Conservation (phyloP, 495 filamentous ascomycete species). For the Tuber indicum region DNA sequence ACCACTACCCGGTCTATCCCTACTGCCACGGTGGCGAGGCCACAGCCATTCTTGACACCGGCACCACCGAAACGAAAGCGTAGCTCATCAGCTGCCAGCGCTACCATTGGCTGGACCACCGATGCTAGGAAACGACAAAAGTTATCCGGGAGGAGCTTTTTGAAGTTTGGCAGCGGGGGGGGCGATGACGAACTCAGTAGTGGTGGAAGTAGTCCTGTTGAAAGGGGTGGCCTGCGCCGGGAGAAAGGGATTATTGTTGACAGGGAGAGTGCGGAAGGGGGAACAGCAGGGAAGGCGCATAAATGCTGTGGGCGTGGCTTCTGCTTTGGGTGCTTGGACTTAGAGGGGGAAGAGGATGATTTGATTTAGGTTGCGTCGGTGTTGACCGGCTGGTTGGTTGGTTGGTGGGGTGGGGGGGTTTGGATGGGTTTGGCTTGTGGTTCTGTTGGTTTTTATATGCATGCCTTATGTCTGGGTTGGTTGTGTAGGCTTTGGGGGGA, state of each 20-base stretch:
- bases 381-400: neutral
- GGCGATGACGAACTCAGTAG: neutral
- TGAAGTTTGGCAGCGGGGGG: neutral
- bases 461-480: neutral
- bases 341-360: conserved; percentile 31
- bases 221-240: neutral
- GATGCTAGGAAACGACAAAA: neutral
- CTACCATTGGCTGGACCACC: neutral
- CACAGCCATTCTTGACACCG: neutral
- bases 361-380: conserved; percentile 13
- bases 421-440: conserved; percentile 2
- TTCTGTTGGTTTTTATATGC: neutral
- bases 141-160: neutral
- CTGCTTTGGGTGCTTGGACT: conserved; percentile 22
- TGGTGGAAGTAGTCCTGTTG: neutral
- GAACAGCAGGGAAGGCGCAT: neutral
- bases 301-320: conserved; percentile 17
- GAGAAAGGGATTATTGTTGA: neutral
- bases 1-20: neutral
- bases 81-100: neutral
- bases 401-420: neutral
- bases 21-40: neutral
- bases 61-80: conserved; percentile 15
- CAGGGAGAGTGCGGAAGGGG: neutral
- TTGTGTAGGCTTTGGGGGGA: neutral